phyloP scores from a whole-genome alignment of 352 stramenopile species.

The Globisporangium cederbergense region DNA sequence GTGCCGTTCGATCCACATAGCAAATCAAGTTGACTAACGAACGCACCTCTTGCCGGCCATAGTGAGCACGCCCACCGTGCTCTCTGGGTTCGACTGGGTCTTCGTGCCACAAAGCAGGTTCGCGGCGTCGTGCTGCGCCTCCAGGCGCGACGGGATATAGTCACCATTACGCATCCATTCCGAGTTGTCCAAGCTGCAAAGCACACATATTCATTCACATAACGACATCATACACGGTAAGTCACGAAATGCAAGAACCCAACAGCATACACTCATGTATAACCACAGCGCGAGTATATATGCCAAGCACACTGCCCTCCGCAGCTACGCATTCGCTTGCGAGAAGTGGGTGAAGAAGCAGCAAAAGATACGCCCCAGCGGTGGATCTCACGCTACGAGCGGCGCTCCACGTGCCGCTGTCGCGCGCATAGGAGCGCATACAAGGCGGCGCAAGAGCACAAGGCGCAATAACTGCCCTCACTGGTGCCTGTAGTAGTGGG shows the following conservation, averaged over 20 bases:
- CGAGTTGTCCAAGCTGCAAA: slow-evolving; percentile 92
- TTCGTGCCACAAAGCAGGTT: slow-evolving; percentile 97
- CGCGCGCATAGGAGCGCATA: background rate
- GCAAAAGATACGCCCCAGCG: slow-evolving; percentile 6
- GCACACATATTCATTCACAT: slow-evolving; percentile 10
- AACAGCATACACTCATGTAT: background rate
- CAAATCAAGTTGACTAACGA: background rate
- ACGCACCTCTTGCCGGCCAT: slow-evolving; percentile 89
- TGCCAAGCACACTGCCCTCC: too few species aligned
- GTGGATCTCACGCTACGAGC: background rate
- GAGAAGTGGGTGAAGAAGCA: background rate
- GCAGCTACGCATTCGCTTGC: background rate
- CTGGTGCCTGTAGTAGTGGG: background rate
- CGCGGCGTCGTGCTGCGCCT: slow-evolving; percentile 97
- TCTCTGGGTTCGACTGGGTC: slow-evolving; percentile 98
- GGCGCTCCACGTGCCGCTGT: background rate
- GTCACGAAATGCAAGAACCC: background rate
- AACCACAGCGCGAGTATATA: background rate
- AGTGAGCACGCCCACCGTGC: slow-evolving; percentile 95
- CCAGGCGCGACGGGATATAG: slow-evolving; percentile 97
- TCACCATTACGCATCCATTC: slow-evolving; percentile 99
- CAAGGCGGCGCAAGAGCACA: background rate
- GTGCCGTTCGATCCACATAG: background rate
- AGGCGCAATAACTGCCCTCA: background rate
- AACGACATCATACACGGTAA: background rate